These are phyloP conservation scores for Phoma sp. DNA, from an alignment of 2,329 filamentous ascomycete species.

Conservation along the genomic window DNA sequence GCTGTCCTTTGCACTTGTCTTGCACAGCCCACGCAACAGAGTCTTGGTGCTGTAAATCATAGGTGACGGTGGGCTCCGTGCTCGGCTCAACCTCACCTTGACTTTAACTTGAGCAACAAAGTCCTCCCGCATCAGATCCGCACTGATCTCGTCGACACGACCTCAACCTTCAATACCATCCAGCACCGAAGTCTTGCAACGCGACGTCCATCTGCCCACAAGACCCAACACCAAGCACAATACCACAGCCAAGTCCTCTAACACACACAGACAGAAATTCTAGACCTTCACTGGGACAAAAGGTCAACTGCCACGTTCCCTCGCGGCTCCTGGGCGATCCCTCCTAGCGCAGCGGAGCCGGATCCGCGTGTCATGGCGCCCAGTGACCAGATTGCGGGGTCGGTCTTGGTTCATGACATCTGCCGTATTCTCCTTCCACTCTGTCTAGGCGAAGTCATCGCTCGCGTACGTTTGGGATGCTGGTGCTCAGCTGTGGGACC, in stretches of 20 bases:
- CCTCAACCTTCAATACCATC: background rate
- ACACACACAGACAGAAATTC: background rate
- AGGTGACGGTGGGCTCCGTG: background rate
- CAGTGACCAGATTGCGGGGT: conserved; percentile 26
- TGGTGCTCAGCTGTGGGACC: background rate
- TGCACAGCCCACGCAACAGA: background rate
- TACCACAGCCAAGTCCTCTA: background rate
- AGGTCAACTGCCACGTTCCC: background rate
- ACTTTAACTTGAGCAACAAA: no score
- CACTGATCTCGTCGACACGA: background rate
- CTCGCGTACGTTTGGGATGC: background rate
- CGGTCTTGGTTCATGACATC: conserved; percentile 9
- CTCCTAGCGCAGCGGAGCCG: background rate
- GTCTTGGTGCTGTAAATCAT: background rate
- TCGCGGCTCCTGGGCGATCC: background rate
- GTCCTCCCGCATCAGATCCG: background rate
- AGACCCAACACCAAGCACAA: background rate
- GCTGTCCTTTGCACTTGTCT: background rate
- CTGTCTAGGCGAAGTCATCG: background rate
- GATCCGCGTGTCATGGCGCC: conserved; percentile 6
- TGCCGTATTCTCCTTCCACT: background rate
- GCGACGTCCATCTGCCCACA: conserved; percentile 1
- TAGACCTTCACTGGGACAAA: background rate
- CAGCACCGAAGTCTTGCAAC: background rate
- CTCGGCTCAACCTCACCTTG: background rate